Percentiles rank a stretch among this genome's conserved stretches.
These are phyloP conservation scores for Mycoemilia scoparia DNA, from an alignment of 192 early-diverging fungal species.

Conservation along the genomic window DNA sequence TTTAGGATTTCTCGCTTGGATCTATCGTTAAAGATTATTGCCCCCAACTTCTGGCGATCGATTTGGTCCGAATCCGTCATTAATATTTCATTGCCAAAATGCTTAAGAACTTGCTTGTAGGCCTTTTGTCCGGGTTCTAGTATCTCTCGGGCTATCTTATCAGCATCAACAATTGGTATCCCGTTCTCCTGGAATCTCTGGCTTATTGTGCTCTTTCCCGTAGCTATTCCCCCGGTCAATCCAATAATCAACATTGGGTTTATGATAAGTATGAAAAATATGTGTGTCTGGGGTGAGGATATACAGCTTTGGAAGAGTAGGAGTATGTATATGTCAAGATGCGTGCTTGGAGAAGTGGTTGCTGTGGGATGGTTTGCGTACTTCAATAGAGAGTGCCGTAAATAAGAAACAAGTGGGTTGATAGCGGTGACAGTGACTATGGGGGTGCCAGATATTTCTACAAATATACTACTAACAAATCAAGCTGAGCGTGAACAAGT, in stretches of 20 bases:
- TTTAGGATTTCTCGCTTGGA: conserved; percentile 58
- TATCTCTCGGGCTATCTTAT: conserved; percentile 71
- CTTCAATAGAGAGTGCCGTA: too few species aligned
- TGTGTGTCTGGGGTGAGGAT: background rate
- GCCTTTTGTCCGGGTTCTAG: conserved; percentile 58
- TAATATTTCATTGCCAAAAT: conserved; percentile 59
- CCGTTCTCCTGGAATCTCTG: conserved; percentile 30
- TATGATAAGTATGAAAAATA: background rate
- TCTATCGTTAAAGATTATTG: conserved; percentile 59
- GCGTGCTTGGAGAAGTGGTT: too few species aligned
- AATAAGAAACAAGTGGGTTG: too few species aligned
- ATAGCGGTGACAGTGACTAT: too few species aligned
- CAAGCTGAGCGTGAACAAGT: too few species aligned
- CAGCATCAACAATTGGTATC: conserved; percentile 79
- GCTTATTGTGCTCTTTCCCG: conserved; percentile 79
- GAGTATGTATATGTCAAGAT: too few species aligned
- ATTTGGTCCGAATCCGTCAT: conserved; percentile 28
- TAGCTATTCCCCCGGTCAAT: conserved; percentile 89
- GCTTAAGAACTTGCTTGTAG: conserved; percentile 47
- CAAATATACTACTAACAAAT: too few species aligned
- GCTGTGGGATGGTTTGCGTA: too few species aligned
- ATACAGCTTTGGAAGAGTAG: too few species aligned
- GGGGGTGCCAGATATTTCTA: too few species aligned
- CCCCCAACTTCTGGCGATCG: conserved; percentile 59
- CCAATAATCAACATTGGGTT: conserved; percentile 84